A percentile compares a stretch with the other conserved stretches of the same genome.
phyloP scores from a whole-genome alignment of 371 early-diverging fungal species.

The Apophysomyces variabilis region DNA sequence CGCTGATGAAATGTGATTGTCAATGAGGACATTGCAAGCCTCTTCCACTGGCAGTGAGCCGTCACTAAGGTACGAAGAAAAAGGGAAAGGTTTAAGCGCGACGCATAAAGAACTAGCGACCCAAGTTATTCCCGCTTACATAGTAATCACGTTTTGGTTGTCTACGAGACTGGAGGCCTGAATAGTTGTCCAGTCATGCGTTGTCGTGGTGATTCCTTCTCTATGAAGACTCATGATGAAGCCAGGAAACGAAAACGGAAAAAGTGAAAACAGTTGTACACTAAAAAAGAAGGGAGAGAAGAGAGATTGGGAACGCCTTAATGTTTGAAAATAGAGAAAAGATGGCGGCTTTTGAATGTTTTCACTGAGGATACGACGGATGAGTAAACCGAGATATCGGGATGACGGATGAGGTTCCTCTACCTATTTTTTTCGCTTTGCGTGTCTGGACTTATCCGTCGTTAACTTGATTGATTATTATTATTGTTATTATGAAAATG shows the following conservation, averaged over 20 bases:
- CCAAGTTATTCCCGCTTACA: slow-evolving; percentile 36
- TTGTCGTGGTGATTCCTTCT: slow-evolving; percentile 60
- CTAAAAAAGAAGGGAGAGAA: neutral
- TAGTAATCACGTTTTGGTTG: slow-evolving; percentile 58
- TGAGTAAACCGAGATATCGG: neutral
- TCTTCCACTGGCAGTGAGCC: slow-evolving; percentile 2
- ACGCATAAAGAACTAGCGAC: too few relatives aligned
- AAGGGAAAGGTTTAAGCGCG: too few relatives aligned
- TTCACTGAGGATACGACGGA: neutral
- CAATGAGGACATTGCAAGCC: slow-evolving; percentile 47
- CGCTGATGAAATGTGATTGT: slow-evolving; percentile 67
- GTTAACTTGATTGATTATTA: too few relatives aligned
- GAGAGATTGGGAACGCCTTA: too few relatives aligned
- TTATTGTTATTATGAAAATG: too few relatives aligned
- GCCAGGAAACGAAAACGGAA: neutral
- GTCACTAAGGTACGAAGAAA: neutral
- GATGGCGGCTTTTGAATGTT: neutral
- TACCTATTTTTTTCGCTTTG: neutral
- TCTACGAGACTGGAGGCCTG: slow-evolving; percentile 49
- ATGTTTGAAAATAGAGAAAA: slow-evolving; percentile 5
- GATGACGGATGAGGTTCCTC: neutral
- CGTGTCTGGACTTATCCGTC: too few relatives aligned
- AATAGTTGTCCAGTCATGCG: slow-evolving; percentile 64
- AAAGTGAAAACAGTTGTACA: neutral
- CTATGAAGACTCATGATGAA: slow-evolving; percentile 39